Evolutionary conservation across 2,329 filamentous ascomycete genomes (phyloP), one percentile per base, ranked within the genome.

Genomic region (Aureobasidium namibiae): DNA sequence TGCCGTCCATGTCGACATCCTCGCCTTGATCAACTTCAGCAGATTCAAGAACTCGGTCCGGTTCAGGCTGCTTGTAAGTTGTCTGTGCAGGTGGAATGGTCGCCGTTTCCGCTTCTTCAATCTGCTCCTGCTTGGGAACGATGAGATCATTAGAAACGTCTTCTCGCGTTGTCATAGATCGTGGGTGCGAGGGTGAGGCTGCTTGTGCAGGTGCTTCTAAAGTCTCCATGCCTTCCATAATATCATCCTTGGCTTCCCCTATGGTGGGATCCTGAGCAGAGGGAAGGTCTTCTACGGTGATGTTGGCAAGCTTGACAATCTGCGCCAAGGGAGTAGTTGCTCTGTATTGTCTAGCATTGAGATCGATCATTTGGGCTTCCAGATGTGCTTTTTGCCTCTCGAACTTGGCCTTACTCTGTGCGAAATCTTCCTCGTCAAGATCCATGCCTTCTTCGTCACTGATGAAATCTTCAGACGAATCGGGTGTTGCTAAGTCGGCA

Each of bases 381-480:
- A 79, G 68, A 50, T 70, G 68, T 13, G 75, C 68, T 63, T 76
- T 77, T 60, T 76, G 72, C 10, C 73, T 69, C 44, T 76, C 75
- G 61, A 76, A 78, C 50, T 75, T 78, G 5, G 73, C 74, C 65
- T 78, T 74, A 21, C 73, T 73, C 33, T 76, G 71, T 9, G 74
- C 74, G 56, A 76, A 73, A 56, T 78, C 73, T 34, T 68, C 75
- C 60, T 79, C 75, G 34, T 75, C 73, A 11, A 76, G 68, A 62
- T 78, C 75, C 56, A 77, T 68, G 50, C 75, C 75, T 53, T 79
- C 76, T 21, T 79, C 76, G 23, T 75, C 77, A 53, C 75, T 76
- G 7, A 57, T 44, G 16, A 52, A 46, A 4, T 56, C 59, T 7
- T 46, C 45, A 11, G 42, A 59, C n/a, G 39, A 36, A 3, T 53